Evolutionary conservation across 768 basidiomycete genomes (phyloP).

Genomic region (Brasilioporus rufonigricans): DNA sequence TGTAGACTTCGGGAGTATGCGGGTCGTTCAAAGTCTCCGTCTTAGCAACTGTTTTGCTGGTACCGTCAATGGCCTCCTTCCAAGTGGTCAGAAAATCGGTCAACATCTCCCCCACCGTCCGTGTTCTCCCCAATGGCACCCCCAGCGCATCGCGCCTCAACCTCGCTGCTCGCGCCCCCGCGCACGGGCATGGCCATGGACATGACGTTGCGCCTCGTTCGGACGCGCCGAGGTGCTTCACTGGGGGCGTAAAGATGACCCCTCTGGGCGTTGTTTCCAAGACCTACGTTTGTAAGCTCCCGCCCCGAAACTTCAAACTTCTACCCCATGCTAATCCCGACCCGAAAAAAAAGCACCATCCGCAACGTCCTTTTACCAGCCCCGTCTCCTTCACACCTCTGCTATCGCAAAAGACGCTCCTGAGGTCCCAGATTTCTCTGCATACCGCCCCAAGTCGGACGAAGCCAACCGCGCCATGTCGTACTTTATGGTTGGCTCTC

Average conservation of each 20-base stretch:
- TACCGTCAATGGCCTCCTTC: constrained; percentile 55
- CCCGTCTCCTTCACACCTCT: constrained; percentile 78
- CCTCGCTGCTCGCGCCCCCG: constrained; percentile 63
- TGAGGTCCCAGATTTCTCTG: constrained; percentile 84
- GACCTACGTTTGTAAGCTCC: constrained; percentile 63
- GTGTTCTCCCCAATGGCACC: constrained; percentile 75
- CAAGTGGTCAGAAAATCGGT: constrained; percentile 79
- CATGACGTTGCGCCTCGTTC: constrained; percentile 58
- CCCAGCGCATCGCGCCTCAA: constrained; percentile 76
- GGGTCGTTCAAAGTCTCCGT: constrained; percentile 3
- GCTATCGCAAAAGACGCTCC: constrained; percentile 65
- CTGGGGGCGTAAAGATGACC: constrained; percentile 48
- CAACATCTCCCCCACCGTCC: constrained; percentile 78
- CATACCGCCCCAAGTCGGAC: constrained; percentile 71
- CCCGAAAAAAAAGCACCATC: constrained; percentile 39
- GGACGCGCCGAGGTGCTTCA: constrained; percentile 63
- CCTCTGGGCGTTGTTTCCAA: constrained; percentile 60
- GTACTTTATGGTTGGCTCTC: constrained; percentile 88
- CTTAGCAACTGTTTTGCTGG: background rate
- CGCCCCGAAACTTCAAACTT: constrained; percentile 7
- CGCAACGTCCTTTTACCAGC: constrained; percentile 54
- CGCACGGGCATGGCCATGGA: constrained; percentile 54
- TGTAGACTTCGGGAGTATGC: constrained; percentile 41
- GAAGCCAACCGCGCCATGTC: constrained; percentile 72
- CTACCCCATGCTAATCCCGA: constrained; percentile 15